These are phyloP conservation scores for Aristolochia californica DNA, from an alignment of 164 flowering plant species.

Conservation along the genomic window DNA sequence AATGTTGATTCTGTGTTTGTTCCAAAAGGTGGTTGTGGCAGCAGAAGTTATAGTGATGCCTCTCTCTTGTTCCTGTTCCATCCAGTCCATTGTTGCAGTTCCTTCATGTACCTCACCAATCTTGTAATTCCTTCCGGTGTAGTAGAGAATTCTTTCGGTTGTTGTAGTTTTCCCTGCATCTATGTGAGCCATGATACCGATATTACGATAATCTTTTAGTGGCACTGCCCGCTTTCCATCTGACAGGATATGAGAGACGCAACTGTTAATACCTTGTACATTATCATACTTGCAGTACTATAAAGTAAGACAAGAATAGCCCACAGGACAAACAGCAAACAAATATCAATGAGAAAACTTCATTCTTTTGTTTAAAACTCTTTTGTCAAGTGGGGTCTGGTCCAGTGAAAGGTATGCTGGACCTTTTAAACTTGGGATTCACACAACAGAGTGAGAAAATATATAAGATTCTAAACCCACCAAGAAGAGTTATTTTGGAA, in stretches of 20 bases:
- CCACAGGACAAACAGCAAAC: conserved; percentile 9
- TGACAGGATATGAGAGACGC: conserved; percentile 20
- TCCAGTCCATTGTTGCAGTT: conserved; percentile 99
- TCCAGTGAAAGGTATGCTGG: no score
- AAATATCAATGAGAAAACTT: conserved; percentile 21
- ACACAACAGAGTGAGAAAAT: no score
- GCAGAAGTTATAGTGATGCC: conserved; percentile 98
- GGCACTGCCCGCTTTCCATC: conserved; percentile 59
- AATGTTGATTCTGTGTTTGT: conserved; percentile 81
- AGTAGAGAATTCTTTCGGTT: conserved; percentile 75
- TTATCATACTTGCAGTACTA: not conserved
- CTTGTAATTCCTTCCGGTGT: conserved; percentile 91
- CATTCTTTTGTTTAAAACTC: conserved; percentile 4
- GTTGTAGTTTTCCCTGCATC: conserved; percentile 99
- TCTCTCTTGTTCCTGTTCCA: conserved; percentile 98
- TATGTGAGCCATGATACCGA: conserved; percentile 99
- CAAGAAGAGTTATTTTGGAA: no score
- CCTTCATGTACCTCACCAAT: conserved; percentile 98
- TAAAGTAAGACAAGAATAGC: conserved; percentile 6
- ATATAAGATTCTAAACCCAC: no score
- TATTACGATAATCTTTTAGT: conserved; percentile 74
- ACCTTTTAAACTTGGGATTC: no score
- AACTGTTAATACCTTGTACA: not conserved
- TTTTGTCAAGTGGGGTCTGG: not conserved
- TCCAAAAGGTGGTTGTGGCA: conserved; percentile 90